Evolutionary conservation across 1,139 yeast genomes (phyloP), one percentile per base, ranked within the genome.

Genomic region (Citeromyces siamensis): DNA sequence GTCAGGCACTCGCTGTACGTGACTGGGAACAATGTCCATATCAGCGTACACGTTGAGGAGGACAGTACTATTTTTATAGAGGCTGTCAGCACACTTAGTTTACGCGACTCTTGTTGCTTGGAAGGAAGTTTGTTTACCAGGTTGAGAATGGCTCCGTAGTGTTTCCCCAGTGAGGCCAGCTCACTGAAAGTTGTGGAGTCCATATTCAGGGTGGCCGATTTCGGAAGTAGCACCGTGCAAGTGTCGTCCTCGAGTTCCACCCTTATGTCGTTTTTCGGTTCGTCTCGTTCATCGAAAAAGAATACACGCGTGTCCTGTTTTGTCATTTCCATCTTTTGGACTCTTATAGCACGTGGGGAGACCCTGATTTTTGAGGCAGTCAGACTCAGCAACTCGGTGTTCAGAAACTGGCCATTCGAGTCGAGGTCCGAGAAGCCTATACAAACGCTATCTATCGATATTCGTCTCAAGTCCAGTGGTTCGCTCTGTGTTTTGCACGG

Each of bases 1-100:
- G 4, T n/a, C 31, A 26, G 6, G 3, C 17, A 26, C 31, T 26
- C 31, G 39, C 61, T 62, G 42, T 49, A 64, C 3, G 63, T 53
- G 1, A 67, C 44, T 1, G 75, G 75, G 9, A 60, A 52, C 0
- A 66, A 39, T 2, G 55, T 45, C 0, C 48, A 10, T 14, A 33
- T 37, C 10, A 50, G 19, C 4, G 36, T 5, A 4, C 39, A 36
- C 1, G 29, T 29, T 4, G 41, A 41, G 2, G 45, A 22, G 3
- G 26, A 26, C 10, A 46, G 26, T 12, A 37, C 39, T 7, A 48
- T 27, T 19, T 42, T 37, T 6, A 50, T 42, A 2, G 51, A 39
- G 1, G 52, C 48, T 2, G 45, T 47, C 27, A 44, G 49, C 2
- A 44, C 41, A 6, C 16, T 26, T 17, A 26, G 12, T 3, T 6